Evolutionary conservation across 345 rosid genomes (phyloP), one percentile per base, ranked within the genome.

Genomic region (Ceriops tagal): DNA sequence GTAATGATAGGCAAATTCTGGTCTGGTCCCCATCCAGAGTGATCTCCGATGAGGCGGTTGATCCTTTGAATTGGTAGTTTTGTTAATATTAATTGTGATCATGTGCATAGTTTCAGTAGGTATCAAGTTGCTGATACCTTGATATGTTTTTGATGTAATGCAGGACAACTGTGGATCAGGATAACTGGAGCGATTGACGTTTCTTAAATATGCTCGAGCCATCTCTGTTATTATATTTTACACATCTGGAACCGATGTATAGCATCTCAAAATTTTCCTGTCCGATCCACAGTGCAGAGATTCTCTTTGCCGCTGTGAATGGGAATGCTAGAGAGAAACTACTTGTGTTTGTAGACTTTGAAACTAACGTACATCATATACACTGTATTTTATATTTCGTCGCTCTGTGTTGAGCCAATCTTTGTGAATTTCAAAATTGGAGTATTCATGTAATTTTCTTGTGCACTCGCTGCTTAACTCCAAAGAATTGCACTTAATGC

Each of bases 1-100:
- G 96, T 51, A 78, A 67, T 69, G 96, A 92, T 78, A 78, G 92
- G 75, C 88, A 89, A 75, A 95, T 88, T 77, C 96, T 92, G 51
- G 92, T 87, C 27, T 95, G 99, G 97, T 92, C 96, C 72, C 91
- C 96, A 35, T 47, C 82, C 61, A 75, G 78, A 72, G 65, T 69
- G 69, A 53, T 70, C 55, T 71, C 83, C 4, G 74, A 72, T 49
- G 96, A 79, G 77, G 57, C 49, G 68, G 86, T 84, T 77, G 53
- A 71, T 70, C 30, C 46, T 47, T 43, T 22, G 5, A 46, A 49
- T 57, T 31, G 18, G 28, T 66, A 53, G 2, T 47, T 57, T 30
- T 32, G 4, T 15, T 27, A 6, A 35, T 21, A 16, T 26, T 7
- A 16, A n/a, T 55, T 51, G 8, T 3, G 7, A 10, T 1, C 16